These are phyloP conservation scores for Entonaema liquescens DNA, from an alignment of 495 filamentous ascomycete species.

Conservation along the genomic window DNA sequence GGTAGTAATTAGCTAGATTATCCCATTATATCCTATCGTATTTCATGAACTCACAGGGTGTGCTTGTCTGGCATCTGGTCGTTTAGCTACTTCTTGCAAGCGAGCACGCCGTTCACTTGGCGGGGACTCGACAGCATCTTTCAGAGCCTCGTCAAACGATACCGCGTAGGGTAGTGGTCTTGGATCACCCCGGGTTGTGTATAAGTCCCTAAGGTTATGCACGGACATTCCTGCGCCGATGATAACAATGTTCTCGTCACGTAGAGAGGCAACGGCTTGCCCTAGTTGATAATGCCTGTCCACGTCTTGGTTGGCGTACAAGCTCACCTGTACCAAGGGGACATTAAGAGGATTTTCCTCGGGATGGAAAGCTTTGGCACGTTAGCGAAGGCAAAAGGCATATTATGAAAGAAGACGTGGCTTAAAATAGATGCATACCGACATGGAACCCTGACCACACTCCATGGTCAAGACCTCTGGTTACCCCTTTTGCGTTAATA, in stretches of 20 bases:
- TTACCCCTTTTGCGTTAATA: slow-evolving; percentile 70
- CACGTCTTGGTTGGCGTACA: slow-evolving; percentile 74
- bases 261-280: slow-evolving; percentile 70
- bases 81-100: slow-evolving; percentile 66
- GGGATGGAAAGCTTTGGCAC: slow-evolving; percentile 66
- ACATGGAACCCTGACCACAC: slow-evolving; percentile 79
- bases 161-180: slow-evolving; percentile 69
- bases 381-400: background rate
- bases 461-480: slow-evolving; percentile 82
- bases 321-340: slow-evolving; percentile 82
- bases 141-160: slow-evolving; percentile 81
- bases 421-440: slow-evolving; percentile 28
- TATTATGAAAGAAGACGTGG: background rate
- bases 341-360: slow-evolving; percentile 77
- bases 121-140: slow-evolving; percentile 68
- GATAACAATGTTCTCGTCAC: slow-evolving; percentile 76
- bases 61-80: slow-evolving; percentile 75
- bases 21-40: background rate
- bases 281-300: slow-evolving; percentile 77
- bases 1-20: slow-evolving; percentile 30
- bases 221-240: slow-evolving; percentile 88
- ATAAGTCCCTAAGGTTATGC: slow-evolving; percentile 79
- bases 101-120: slow-evolving; percentile 65
- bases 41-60: slow-evolving; percentile 64
- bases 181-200: slow-evolving; percentile 54